Evolutionary conservation across 192 early-diverging fungal species (phyloP).

Genomic region (Linnemannia hyalina): DNA sequence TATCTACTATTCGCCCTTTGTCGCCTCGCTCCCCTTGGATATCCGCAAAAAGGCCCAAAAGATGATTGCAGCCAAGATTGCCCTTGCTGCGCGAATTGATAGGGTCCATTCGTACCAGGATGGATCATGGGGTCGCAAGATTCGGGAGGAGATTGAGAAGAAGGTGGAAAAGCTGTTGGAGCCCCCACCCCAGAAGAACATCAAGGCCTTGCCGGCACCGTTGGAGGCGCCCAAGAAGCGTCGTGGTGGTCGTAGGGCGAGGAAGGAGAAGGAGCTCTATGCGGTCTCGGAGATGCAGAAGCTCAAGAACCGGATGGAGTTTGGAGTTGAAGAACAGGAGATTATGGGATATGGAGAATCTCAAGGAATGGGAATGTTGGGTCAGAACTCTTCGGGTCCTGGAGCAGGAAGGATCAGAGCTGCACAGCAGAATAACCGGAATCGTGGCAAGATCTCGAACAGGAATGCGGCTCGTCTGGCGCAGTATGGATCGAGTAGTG

Average conservation of each 20-base stretch:
- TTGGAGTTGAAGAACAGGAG: constrained; percentile 94
- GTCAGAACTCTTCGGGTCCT: constrained; percentile 63
- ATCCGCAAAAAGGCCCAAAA: constrained; percentile 83
- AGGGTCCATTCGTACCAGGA: constrained; percentile 75
- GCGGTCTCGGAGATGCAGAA: constrained; percentile 90
- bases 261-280: constrained; percentile 86
- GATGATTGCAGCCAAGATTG: constrained; percentile 86
- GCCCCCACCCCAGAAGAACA: constrained; percentile 85
- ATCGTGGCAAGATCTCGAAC: constrained; percentile 73
- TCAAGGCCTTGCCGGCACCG: constrained; percentile 94
- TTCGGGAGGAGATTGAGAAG: constrained; percentile 85
- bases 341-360: constrained; percentile 85
- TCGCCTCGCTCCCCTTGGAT: constrained; percentile 77
- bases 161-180: constrained; percentile 89
- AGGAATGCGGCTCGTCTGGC: constrained; percentile 47
- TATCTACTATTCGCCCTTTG: constrained; percentile 83
- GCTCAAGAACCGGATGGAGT: constrained; percentile 91
- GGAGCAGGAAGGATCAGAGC: constrained; percentile 83
- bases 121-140: constrained; percentile 77
- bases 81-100: constrained; percentile 92
- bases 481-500: constrained; percentile 57
- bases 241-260: constrained; percentile 90
- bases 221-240: constrained; percentile 91
- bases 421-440: constrained; percentile 73
- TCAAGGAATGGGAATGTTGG: constrained; percentile 91